Percentiles rank a stretch among this genome's conserved stretches.
phyloP scores from a whole-genome alignment of 2,329 filamentous ascomycete species.

The Colletotrichum neosansevieriae region DNA sequence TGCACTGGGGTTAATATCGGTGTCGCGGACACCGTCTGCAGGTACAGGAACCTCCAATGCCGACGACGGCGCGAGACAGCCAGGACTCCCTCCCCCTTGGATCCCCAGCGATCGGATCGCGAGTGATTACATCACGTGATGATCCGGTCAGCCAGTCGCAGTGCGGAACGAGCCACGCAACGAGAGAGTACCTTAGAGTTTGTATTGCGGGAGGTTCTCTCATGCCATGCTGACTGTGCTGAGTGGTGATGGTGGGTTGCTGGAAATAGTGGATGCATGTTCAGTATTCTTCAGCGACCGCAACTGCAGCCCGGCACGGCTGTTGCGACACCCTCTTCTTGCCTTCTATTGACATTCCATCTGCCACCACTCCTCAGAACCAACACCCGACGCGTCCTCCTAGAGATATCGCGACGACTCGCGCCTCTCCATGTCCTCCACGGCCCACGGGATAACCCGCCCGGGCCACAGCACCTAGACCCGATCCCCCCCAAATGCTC shows the following conservation, averaged over 20 bases:
- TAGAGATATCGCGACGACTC: constrained; percentile 34
- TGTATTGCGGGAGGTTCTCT: neutral
- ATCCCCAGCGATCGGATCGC: constrained; percentile 37
- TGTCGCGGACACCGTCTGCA: constrained; percentile 29
- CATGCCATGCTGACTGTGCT: constrained; percentile 1
- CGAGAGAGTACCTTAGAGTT: constrained; percentile 13
- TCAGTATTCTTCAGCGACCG: constrained; percentile 1
- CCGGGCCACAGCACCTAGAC: constrained; percentile 26
- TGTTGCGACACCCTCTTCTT: neutral
- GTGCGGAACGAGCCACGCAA: constrained; percentile 25
- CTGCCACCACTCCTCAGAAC: neutral
- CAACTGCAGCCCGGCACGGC: neutral
- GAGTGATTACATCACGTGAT: constrained; percentile 30
- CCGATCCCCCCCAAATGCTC: constrained; percentile 26
- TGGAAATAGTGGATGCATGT: neutral
- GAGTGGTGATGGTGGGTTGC: neutral
- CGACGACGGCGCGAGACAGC: constrained; percentile 36
- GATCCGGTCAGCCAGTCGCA: constrained; percentile 3
- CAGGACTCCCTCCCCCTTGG: constrained; percentile 28
- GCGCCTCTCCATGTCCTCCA: constrained; percentile 28
- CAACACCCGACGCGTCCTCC: constrained; percentile 16
- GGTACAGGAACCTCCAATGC: constrained; percentile 39
- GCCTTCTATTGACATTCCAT: neutral
- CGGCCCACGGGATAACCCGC: constrained; percentile 38
- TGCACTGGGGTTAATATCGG: constrained; percentile 28